A percentile compares a stretch with the other conserved stretches of the same genome.
phyloP scores from a whole-genome alignment of 2,329 filamentous ascomycete genomes.

The Cadophora luteo-olivacea region DNA sequence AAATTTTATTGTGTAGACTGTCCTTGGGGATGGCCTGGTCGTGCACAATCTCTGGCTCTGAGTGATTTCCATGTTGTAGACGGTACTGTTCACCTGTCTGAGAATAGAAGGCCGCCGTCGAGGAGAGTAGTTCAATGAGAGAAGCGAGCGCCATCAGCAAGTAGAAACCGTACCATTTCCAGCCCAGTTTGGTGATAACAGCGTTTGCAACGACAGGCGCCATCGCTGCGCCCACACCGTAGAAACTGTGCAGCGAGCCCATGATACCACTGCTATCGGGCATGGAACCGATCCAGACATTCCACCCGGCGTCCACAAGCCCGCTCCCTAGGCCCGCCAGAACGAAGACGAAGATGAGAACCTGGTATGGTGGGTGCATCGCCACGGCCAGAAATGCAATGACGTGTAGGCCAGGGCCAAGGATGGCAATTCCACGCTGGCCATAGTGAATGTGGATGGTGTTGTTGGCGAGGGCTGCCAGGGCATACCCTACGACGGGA shows the following conservation, averaged over 20 bases:
- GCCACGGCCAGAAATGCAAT: neutral
- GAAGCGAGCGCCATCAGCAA: slow-evolving; percentile 64
- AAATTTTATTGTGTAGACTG: neutral
- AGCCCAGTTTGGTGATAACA: slow-evolving; percentile 68
- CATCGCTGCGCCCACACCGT: slow-evolving; percentile 74
- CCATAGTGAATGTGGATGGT: slow-evolving; percentile 34
- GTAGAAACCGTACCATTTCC: slow-evolving; percentile 77
- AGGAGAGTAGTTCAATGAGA: neutral
- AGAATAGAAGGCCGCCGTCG: neutral
- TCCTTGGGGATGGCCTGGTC: neutral
- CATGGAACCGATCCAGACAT: slow-evolving; percentile 73
- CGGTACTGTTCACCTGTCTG: neutral
- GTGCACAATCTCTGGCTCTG: neutral
- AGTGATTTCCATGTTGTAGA: neutral
- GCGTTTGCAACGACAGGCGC: slow-evolving; percentile 62
- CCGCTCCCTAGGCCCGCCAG: slow-evolving; percentile 76
- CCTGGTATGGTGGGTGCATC: slow-evolving; percentile 70
- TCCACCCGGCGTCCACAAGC: slow-evolving; percentile 61
- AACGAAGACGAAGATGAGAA: slow-evolving; percentile 68
- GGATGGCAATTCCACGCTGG: slow-evolving; percentile 57
- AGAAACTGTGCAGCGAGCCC: slow-evolving; percentile 75
- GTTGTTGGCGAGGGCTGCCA: slow-evolving; percentile 70
- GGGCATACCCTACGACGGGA: slow-evolving; percentile 69
- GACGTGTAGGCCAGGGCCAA: neutral
- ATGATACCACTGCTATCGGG: slow-evolving; percentile 70